Evolutionary conservation across 306 rosid species (phyloP).

Genomic region (Clitoria ternatea): DNA sequence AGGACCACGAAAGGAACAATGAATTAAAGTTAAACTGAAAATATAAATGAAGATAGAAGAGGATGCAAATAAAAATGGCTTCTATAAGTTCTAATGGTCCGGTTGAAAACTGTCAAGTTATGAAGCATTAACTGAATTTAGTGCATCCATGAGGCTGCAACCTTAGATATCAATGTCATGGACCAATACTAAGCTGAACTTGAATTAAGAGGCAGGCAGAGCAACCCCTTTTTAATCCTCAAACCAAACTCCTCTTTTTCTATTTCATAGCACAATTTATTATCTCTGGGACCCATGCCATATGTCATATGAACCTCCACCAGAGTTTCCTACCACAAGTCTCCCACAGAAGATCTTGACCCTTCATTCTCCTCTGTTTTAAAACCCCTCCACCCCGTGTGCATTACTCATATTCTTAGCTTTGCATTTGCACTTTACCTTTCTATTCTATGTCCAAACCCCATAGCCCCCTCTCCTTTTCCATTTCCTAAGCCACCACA

Average conservation of each 20-base stretch:
- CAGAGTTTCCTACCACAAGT: slow-evolving; percentile 19
- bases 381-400: background rate
- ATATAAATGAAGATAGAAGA: no score
- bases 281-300: slow-evolving; percentile 33
- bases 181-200: background rate
- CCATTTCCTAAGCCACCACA: background rate
- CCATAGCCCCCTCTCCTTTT: background rate
- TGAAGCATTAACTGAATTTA: background rate
- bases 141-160: background rate
- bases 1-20: no score
- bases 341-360: slow-evolving; percentile 14
- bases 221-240: background rate
- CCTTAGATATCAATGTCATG: background rate
- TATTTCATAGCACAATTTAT: slow-evolving; percentile 1
- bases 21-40: background rate
- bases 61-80: no score
- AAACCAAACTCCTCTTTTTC: slow-evolving; percentile 19
- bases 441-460: background rate
- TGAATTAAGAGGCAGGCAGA: background rate
- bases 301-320: slow-evolving; percentile 32
- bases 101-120: background rate
- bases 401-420: background rate
- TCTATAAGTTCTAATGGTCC: no score
- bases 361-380: slow-evolving; percentile 23
- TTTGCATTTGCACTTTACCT: background rate